Evolutionary conservation across 495 filamentous ascomycete species (phyloP).

Genomic region (Tricharina praecox): DNA sequence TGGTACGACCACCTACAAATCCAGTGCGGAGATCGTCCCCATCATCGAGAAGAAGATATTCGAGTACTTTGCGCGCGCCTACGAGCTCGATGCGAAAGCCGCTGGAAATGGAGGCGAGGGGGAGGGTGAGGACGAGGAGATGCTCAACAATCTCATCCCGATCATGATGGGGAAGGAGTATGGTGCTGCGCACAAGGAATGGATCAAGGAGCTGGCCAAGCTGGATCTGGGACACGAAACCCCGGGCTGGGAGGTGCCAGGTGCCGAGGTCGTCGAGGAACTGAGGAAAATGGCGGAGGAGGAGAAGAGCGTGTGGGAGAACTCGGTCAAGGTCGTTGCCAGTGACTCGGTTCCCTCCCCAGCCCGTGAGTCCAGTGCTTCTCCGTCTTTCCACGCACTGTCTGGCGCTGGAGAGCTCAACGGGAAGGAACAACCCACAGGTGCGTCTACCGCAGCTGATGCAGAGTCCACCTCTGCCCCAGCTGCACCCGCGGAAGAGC

Average conservation of each 20-base stretch:
- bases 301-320: background rate
- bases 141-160: constrained; percentile 20
- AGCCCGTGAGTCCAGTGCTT: no score
- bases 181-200: constrained; percentile 10
- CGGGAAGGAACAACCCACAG: no score
- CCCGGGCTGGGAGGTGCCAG: constrained; percentile 12
- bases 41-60: constrained; percentile 14
- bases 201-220: constrained; percentile 14
- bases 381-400: no score
- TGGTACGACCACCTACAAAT: constrained; percentile 7
- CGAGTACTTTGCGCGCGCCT: constrained; percentile 1
- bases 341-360: no score
- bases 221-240: constrained; percentile 7
- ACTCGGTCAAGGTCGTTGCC: no score
- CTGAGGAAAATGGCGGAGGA: background rate
- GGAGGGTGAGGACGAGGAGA: constrained; percentile 12
- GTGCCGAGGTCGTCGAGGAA: background rate
- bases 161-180: constrained; percentile 14
- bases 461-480: no score
- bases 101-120: constrained; percentile 10
- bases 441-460: no score
- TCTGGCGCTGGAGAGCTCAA: no score
- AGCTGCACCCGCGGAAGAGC: no score
- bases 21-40: constrained; percentile 12
- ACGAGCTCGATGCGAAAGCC: constrained; percentile 3